Percentiles rank a stretch among this genome's conserved stretches.
Evolutionary conservation across 2,329 filamentous ascomycete species (phyloP).

Genomic region (Xylariaceae sp.): DNA sequence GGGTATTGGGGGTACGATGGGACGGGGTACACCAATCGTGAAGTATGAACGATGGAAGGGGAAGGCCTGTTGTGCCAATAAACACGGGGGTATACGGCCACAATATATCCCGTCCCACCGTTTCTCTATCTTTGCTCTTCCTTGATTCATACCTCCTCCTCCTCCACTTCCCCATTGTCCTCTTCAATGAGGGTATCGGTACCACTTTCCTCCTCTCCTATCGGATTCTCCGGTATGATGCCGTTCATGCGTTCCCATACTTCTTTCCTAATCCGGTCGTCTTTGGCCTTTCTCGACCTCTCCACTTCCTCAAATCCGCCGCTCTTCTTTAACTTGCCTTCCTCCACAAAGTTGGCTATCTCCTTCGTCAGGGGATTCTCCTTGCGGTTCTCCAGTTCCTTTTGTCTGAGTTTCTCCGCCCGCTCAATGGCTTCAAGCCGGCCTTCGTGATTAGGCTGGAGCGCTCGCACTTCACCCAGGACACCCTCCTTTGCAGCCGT

Average conservation of each 20-base stretch:
- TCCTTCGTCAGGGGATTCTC: slow-evolving; percentile 79
- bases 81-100: slow-evolving; percentile 14
- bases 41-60: neutral
- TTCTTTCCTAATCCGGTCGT: slow-evolving; percentile 79
- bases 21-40: slow-evolving; percentile 2
- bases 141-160: slow-evolving; percentile 9
- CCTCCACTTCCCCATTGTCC: slow-evolving; percentile 18
- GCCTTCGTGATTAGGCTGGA: slow-evolving; percentile 91
- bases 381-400: slow-evolving; percentile 72
- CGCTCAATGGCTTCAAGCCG: slow-evolving; percentile 92
- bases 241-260: slow-evolving; percentile 65
- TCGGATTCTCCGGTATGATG: slow-evolving; percentile 39
- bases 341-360: slow-evolving; percentile 75
- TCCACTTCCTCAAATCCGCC: slow-evolving; percentile 94
- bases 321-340: slow-evolving; percentile 91
- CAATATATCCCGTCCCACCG: slow-evolving; percentile 2
- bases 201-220: slow-evolving; percentile 33
- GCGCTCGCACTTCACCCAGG: slow-evolving; percentile 83
- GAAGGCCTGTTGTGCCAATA: neutral
- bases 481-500: slow-evolving; percentile 83
- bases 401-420: slow-evolving; percentile 86
- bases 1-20: slow-evolving; percentile 4
- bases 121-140: neutral
- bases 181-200: slow-evolving; percentile 8
- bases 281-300: slow-evolving; percentile 73